phyloP scores from a whole-genome alignment of 2,329 filamentous ascomycete genomes.

The Sclerotinia sclerotiorum region DNA sequence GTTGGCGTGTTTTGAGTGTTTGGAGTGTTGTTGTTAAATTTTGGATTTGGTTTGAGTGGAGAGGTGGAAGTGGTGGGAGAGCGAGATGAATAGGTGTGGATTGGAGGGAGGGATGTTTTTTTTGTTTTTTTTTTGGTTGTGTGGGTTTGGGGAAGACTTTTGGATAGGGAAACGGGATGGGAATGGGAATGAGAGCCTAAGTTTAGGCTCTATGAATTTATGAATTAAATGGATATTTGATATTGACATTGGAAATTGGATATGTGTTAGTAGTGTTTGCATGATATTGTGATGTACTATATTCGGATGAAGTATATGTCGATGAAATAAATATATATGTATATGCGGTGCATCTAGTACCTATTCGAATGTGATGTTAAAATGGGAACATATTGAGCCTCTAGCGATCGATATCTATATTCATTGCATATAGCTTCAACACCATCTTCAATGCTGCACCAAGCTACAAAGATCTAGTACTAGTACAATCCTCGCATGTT shows the following conservation, averaged over 20 bases:
- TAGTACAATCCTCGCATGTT: constrained; percentile 2
- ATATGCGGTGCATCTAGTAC: neutral
- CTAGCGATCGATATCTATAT: neutral
- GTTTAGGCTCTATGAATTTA: neutral
- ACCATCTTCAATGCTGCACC: too few relatives aligned
- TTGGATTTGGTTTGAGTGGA: neutral
- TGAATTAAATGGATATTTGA: neutral
- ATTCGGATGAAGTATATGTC: neutral
- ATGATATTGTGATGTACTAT: neutral
- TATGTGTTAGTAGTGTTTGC: neutral
- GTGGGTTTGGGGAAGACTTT: too few relatives aligned
- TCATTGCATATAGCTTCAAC: neutral
- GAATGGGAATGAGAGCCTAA: too few relatives aligned
- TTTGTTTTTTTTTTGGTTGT: too few relatives aligned
- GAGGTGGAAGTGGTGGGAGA: too few relatives aligned
- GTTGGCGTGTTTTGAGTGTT: constrained; percentile 22
- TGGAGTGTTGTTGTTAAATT: constrained; percentile 23
- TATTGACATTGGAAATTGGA: neutral
- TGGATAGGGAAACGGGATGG: too few relatives aligned
- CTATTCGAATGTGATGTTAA: neutral
- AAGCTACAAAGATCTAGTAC: neutral
- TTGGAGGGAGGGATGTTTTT: neutral
- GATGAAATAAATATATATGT: too few relatives aligned
- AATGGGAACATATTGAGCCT: neutral
- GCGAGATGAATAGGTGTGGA: neutral